These are phyloP conservation scores for Orobanche coerulescens DNA, from an alignment of 257 asterid genomes.

Conservation along the genomic window DNA sequence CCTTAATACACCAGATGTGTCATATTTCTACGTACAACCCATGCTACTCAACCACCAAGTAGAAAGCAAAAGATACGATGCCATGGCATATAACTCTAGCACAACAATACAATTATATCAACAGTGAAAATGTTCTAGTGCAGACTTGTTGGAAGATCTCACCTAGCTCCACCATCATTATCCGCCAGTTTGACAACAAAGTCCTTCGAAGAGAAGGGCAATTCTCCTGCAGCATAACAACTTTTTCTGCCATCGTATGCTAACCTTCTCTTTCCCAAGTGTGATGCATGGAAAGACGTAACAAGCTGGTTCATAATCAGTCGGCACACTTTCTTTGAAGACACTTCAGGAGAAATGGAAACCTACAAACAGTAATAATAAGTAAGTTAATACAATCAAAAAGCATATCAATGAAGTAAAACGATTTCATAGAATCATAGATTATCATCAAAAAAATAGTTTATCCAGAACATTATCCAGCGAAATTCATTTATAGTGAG, in stretches of 20 bases:
- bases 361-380: conserved; percentile 29
- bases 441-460: too few species aligned
- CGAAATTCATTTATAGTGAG: too few species aligned
- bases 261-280: conserved; percentile 34
- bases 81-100: neutral
- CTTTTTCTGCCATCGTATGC: conserved; percentile 80
- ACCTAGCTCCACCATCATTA: conserved; percentile 31
- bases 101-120: neutral
- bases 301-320: conserved; percentile 35
- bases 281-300: conserved; percentile 15
- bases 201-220: conserved; percentile 63
- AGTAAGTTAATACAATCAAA: neutral
- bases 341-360: conserved; percentile 56
- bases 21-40: neutral
- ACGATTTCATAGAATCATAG: too few species aligned
- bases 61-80: neutral
- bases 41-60: neutral
- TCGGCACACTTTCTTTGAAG: conserved; percentile 48
- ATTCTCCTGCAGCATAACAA: conserved; percentile 53
- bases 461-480: too few species aligned
- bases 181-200: conserved; percentile 39
- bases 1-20: neutral
- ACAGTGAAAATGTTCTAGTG: neutral
- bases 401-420: too few species aligned
- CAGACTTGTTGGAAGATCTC: neutral